Percentiles rank a stretch among this genome's conserved stretches.
Evolutionary conservation across 2,329 filamentous ascomycete species (phyloP).

Genomic region (Beauveria rudraprayagi): DNA sequence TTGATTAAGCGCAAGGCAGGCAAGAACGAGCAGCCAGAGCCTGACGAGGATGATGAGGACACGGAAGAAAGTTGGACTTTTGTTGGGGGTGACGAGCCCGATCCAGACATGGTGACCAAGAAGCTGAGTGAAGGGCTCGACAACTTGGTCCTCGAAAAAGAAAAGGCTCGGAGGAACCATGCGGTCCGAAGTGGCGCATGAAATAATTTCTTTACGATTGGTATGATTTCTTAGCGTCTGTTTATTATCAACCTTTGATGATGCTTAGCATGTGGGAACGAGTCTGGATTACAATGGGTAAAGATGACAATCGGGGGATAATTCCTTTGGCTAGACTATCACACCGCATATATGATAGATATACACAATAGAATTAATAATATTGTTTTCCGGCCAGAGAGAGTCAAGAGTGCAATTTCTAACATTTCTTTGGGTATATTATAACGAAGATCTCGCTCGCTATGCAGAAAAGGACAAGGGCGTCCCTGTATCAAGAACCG

Average conservation of each 20-base stretch:
- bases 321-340: slow-evolving; percentile 5
- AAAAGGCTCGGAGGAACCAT: slow-evolving; percentile 20
- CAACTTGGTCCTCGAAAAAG: slow-evolving; percentile 14
- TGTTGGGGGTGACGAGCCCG: slow-evolving; percentile 52
- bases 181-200: slow-evolving; percentile 7
- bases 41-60: slow-evolving; percentile 43
- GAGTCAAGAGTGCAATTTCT: neutral
- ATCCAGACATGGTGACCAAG: slow-evolving; percentile 35
- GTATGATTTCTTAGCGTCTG: neutral
- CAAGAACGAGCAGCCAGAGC: slow-evolving; percentile 36
- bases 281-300: neutral
- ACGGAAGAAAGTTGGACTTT: slow-evolving; percentile 88
- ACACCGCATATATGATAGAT: slow-evolving; percentile 8
- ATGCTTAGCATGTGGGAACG: neutral
- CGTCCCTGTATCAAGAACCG: neutral
- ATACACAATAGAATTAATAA: slow-evolving; percentile 6
- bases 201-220: neutral
- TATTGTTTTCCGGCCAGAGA: neutral
- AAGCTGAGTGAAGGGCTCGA: slow-evolving; percentile 30
- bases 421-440: neutral
- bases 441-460: neutral
- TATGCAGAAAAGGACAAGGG: neutral
- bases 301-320: neutral
- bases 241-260: neutral
- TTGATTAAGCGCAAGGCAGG: slow-evolving; percentile 61